These are phyloP conservation scores for Ananas comosus DNA, from an alignment of 176 grass and related monocot genomes.

Conservation along the genomic window DNA sequence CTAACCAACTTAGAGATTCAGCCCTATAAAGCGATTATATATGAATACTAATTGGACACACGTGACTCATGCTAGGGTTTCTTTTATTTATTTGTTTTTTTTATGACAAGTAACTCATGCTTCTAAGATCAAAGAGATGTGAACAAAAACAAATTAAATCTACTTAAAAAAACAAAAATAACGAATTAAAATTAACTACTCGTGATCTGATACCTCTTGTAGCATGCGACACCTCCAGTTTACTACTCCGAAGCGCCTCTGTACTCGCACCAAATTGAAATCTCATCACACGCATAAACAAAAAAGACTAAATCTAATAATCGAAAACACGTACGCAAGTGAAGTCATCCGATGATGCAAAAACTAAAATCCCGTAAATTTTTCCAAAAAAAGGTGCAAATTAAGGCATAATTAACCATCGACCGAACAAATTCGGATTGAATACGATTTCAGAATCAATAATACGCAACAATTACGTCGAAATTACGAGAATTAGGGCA, in stretches of 20 bases:
- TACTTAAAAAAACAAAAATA: neutral
- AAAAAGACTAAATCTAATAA: conserved; percentile 27
- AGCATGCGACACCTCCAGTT: conserved; percentile 74
- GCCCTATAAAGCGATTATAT: too few species aligned
- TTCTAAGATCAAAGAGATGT: too few species aligned
- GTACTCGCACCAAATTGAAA: conserved; percentile 19
- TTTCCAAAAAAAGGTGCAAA: too few species aligned
- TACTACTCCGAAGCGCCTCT: conserved; percentile 84
- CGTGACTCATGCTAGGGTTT: too few species aligned
- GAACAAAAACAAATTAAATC: neutral
- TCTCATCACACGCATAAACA: neutral
- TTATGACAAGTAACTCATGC: neutral
- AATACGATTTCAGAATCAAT: neutral
- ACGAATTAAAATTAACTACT: neutral
- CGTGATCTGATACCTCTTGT: conserved; percentile 46
- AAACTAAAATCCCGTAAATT: neutral
- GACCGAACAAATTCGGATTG: neutral
- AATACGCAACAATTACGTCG: neutral
- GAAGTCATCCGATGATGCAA: neutral
- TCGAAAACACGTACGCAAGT: neutral
- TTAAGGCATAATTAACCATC: neutral
- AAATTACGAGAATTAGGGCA: conserved; percentile 12
- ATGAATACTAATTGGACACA: too few species aligned
- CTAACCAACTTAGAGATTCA: too few species aligned
- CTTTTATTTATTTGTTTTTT: too few species aligned